phyloP scores from a whole-genome alignment of 768 basidiomycete species.

The Calocera cornea region DNA sequence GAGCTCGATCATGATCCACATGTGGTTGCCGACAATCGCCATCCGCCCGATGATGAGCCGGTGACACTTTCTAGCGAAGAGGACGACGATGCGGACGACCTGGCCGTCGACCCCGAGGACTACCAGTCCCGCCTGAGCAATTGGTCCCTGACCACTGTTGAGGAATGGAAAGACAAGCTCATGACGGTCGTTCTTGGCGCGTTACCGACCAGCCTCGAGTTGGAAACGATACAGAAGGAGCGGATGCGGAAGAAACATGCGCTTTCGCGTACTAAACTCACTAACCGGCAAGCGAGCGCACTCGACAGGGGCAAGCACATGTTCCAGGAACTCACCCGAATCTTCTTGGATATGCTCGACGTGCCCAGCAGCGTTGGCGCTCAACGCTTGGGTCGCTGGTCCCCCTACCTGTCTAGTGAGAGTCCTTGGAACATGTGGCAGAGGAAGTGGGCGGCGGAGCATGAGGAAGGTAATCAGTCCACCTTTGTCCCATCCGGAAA shows the following conservation, averaged over 20 bases:
- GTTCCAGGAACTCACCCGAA: neutral
- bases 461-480: neutral
- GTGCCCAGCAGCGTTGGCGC: neutral
- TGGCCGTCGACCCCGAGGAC: neutral
- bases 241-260: neutral
- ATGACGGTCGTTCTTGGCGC: neutral
- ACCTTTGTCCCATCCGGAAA: neutral
- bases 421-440: slow-evolving; percentile 1
- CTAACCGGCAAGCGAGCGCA: neutral
- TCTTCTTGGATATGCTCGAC: neutral
- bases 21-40: neutral
- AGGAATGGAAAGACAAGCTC: neutral
- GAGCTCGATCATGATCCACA: neutral
- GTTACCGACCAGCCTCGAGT: neutral
- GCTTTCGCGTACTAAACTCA: neutral
- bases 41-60: too few relatives aligned
- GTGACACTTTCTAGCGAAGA: too few relatives aligned
- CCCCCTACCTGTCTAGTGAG: neutral
- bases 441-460: neutral
- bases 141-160: neutral
- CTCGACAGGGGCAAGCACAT: neutral
- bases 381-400: neutral
- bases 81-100: neutral
- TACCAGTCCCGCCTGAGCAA: neutral
- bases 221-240: neutral